phyloP scores from a whole-genome alignment of 108 stramenopile species.

The Conticribra guillardii region DNA sequence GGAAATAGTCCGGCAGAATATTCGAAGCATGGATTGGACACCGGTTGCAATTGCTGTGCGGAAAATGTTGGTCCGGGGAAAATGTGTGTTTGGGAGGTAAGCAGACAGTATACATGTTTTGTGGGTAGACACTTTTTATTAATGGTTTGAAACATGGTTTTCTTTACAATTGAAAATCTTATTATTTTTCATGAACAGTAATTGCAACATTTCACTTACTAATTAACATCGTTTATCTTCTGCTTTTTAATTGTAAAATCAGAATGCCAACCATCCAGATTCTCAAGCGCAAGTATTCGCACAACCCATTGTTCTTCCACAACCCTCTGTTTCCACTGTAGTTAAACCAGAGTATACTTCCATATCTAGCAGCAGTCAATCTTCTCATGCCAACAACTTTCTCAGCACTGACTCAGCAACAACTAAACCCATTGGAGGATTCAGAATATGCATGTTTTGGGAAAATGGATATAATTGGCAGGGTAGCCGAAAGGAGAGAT shows the following conservation, averaged over 20 bases:
- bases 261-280: slow-evolving; percentile 17
- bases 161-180: no score
- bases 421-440: slow-evolving; percentile 2
- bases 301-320: not conserved
- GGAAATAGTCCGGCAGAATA: not conserved
- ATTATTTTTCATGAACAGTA: no score
- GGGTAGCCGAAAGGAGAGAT: slow-evolving; percentile 4
- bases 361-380: not conserved
- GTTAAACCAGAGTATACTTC: not conserved
- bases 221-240: not conserved
- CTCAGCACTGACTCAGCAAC: not conserved
- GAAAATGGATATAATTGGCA: slow-evolving; percentile 27
- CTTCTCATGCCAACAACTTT: not conserved
- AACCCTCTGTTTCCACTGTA: not conserved
- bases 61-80: slow-evolving; percentile 12
- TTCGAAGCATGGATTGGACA: slow-evolving; percentile 3
- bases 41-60: slow-evolving; percentile 16
- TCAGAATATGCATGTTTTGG: slow-evolving; percentile 23
- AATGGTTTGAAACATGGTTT: no score
- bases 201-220: no score
- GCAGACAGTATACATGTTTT: not conserved
- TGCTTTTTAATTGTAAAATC: no score
- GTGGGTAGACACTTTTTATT: no score
- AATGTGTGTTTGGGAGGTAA: slow-evolving; percentile 17
- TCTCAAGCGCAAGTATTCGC: slow-evolving; percentile 4